A percentile compares a stretch with the other conserved stretches of the same genome.
Evolutionary conservation across 148 eudicot species (phyloP).

Genomic region (Fagopyrum esculentum): DNA sequence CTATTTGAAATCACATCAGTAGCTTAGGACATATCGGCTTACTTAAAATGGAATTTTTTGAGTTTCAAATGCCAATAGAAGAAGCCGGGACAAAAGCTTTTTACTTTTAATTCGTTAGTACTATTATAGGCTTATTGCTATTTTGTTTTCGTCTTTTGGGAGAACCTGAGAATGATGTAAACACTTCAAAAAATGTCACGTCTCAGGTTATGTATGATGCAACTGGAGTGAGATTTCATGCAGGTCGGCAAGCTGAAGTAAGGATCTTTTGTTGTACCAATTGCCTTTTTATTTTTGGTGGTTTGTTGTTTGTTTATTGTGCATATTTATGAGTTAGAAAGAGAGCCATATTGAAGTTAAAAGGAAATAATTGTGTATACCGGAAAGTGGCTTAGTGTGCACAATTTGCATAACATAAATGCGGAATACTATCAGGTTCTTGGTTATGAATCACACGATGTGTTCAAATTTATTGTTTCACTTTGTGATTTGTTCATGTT

Average conservation of each 20-base stretch:
- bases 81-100: too few species aligned
- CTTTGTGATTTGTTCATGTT: too few species aligned
- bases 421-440: not conserved
- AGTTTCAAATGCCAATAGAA: not conserved
- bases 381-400: not conserved
- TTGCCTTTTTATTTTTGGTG: not conserved
- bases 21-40: not conserved
- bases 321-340: not conserved
- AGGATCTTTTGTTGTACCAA: slow-evolving; percentile 19
- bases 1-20: not conserved
- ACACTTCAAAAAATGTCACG: not conserved
- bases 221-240: slow-evolving; percentile 78
- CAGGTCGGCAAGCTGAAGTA: slow-evolving; percentile 96
- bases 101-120: not conserved
- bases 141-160: not conserved
- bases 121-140: not conserved
- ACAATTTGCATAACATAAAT: not conserved
- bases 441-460: not conserved
- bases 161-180: not conserved
- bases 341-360: too few species aligned
- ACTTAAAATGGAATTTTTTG: not conserved
- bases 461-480: too few species aligned
- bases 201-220: slow-evolving; percentile 87
- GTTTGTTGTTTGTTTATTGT: not conserved
- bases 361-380: too few species aligned